These are phyloP conservation scores for Penicillium verhagenii DNA, from an alignment of 495 filamentous ascomycete species.

Conservation along the genomic window DNA sequence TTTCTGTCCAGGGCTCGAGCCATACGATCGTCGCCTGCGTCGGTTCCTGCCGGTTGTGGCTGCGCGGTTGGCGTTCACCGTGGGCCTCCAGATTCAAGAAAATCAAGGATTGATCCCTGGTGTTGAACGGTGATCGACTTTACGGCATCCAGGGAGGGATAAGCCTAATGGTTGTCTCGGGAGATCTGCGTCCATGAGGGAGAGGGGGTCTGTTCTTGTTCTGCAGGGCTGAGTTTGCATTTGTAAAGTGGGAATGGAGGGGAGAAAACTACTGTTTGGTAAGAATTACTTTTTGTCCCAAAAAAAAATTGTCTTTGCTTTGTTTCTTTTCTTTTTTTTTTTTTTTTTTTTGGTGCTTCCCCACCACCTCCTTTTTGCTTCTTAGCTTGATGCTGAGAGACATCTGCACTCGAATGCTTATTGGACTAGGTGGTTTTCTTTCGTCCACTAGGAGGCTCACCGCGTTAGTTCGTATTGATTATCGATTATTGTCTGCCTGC, in stretches of 20 bases:
- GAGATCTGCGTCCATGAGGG: slow-evolving; percentile 19
- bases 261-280: neutral
- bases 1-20: slow-evolving; percentile 14
- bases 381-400: too few relatives aligned
- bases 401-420: neutral
- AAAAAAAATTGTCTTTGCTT: too few relatives aligned
- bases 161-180: neutral
- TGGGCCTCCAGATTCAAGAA: neutral
- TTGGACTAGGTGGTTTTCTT: too few relatives aligned
- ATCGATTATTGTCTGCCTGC: neutral
- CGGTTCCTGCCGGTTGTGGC: slow-evolving; percentile 29
- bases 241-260: neutral
- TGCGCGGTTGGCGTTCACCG: slow-evolving; percentile 20
- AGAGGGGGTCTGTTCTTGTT: neutral
- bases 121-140: neutral
- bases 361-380: too few relatives aligned
- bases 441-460: neutral
- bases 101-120: slow-evolving; percentile 2
- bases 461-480: neutral
- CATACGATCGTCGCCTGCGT: slow-evolving; percentile 27
- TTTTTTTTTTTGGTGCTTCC: neutral
- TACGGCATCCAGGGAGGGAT: neutral
- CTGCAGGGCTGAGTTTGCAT: slow-evolving; percentile 3
- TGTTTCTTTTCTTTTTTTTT: neutral
- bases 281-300: too few relatives aligned